Evolutionary conservation across 1,284 basidiomycete species (phyloP), one percentile per base, ranked within the genome.

Genomic region (Ustilago trichophora): DNA sequence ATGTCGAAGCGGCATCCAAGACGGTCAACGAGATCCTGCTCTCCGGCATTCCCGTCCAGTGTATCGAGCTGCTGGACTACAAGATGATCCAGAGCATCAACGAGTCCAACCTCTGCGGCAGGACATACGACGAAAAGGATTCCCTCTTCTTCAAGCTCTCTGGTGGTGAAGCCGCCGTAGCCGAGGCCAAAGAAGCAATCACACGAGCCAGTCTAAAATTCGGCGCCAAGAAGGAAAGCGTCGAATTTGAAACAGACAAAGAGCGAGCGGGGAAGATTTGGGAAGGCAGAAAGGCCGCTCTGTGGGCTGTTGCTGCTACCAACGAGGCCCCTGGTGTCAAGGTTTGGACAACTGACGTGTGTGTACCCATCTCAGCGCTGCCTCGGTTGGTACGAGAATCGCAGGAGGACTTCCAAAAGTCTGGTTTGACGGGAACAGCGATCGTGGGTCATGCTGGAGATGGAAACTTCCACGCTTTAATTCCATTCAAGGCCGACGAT

Each of bases 361-460:
- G 45, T 70, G 91, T 93, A 0, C 92, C 92, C 0, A 87, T 93
- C 10, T 91, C 90, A 0, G 87, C 86, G 36, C 85, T 94, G 10
- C 91, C 92, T 0, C 84, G 87, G 36, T 84, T 93, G 6, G 88
- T 93, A 9, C 21, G 67, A 15, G 67, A 66, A 43, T 65, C 67
- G 35, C 67, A 70, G 38, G 40, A 52, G 10, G 67, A 70, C 22
- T 65, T 70, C 34, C 56, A 57, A 12, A 18, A 52, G 8, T 48
- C 47, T 0, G 67, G 67, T 2, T 42, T 70, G 16, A 55, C 36
- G 1, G 52, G 49, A 0, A 65, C 88, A 2, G 86, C 86, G 0
- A 87, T 91, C 33, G 85, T 90, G 10, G 91, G 91, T 2, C 92
- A 93, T 73, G 91, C 91, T 0, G 92, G 92, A 1, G 92, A 94